A percentile compares a stretch with the other conserved stretches of the same genome.
These are phyloP conservation scores for Colletotrichum chlorophyti DNA, from an alignment of 2,329 filamentous ascomycete genomes.

Conservation along the genomic window DNA sequence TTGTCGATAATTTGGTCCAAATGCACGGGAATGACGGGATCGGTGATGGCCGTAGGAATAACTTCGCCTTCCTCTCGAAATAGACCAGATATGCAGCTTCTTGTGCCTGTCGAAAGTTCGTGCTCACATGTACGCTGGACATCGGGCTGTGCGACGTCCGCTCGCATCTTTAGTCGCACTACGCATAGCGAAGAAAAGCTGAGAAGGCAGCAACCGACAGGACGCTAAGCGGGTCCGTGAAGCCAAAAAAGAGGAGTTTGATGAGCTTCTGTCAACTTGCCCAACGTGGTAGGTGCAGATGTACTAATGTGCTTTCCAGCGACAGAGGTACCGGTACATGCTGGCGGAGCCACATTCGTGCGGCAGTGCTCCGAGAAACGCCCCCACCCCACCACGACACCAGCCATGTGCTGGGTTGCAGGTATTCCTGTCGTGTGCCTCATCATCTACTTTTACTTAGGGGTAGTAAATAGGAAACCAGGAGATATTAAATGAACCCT, in stretches of 20 bases:
- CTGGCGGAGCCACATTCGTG: conserved; percentile 5
- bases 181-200: not conserved
- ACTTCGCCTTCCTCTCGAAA: conserved; percentile 8
- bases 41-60: not conserved
- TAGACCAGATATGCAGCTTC: conserved; percentile 2
- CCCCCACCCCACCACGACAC: too few relatives aligned
- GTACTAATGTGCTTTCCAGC: not conserved
- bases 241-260: conserved; percentile 2
- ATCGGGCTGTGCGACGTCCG: conserved; percentile 12
- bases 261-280: conserved; percentile 11
- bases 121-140: not conserved
- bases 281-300: not conserved
- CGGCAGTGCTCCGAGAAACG: not conserved
- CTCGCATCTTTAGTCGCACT: not conserved
- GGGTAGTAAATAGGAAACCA: too few relatives aligned
- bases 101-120: not conserved
- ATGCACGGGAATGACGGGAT: not conserved
- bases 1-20: too few relatives aligned
- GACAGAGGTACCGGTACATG: conserved; percentile 21
- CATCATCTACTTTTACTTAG: too few relatives aligned
- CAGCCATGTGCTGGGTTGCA: too few relatives aligned
- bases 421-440: too few relatives aligned
- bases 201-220: not conserved
- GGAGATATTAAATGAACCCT: too few relatives aligned
- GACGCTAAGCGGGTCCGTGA: not conserved